phyloP scores from a whole-genome alignment of 139 green algal species.

The Spirogloea muscicola region DNA sequence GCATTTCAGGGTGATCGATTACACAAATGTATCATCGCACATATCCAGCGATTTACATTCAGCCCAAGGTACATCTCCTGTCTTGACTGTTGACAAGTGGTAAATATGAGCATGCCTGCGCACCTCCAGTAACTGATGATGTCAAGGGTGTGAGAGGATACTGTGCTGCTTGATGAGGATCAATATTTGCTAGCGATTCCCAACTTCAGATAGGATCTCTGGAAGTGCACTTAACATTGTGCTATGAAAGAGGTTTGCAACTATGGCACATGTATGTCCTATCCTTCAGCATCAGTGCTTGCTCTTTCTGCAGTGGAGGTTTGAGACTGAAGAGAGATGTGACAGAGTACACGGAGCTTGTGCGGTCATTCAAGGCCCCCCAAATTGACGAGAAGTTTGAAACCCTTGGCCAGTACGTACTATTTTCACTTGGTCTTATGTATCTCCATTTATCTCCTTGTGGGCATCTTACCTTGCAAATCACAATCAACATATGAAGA shows the following conservation, averaged over 20 bases:
- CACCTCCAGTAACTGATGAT: too few relatives aligned
- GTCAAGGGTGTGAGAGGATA: too few relatives aligned
- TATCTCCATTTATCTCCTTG: slow-evolving; percentile 1
- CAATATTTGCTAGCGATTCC: too few relatives aligned
- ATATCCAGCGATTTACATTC: slow-evolving; percentile 37
- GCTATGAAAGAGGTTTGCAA: too few relatives aligned
- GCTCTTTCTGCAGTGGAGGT: slow-evolving; percentile 18
- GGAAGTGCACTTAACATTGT: too few relatives aligned
- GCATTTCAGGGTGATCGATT: slow-evolving; percentile 9
- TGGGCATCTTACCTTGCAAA: background rate
- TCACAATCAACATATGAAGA: background rate
- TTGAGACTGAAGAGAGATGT: slow-evolving; percentile 35
- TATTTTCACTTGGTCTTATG: background rate
- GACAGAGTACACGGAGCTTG: slow-evolving; percentile 37
- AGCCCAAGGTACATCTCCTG: slow-evolving; percentile 25
- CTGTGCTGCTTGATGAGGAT: too few relatives aligned
- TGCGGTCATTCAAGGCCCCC: slow-evolving; percentile 42
- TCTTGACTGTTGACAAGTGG: too few relatives aligned
- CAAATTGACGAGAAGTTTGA: slow-evolving; percentile 34
- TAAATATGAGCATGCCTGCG: too few relatives aligned
- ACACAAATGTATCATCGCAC: slow-evolving; percentile 16
- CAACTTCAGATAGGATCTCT: too few relatives aligned
- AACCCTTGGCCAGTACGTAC: slow-evolving; percentile 10
- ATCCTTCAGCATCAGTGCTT: too few relatives aligned
- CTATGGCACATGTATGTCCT: too few relatives aligned